Base-by-base conservation (phyloP, 1,284 basidiomycete species). In the Meripilus lineatus region DNA sequence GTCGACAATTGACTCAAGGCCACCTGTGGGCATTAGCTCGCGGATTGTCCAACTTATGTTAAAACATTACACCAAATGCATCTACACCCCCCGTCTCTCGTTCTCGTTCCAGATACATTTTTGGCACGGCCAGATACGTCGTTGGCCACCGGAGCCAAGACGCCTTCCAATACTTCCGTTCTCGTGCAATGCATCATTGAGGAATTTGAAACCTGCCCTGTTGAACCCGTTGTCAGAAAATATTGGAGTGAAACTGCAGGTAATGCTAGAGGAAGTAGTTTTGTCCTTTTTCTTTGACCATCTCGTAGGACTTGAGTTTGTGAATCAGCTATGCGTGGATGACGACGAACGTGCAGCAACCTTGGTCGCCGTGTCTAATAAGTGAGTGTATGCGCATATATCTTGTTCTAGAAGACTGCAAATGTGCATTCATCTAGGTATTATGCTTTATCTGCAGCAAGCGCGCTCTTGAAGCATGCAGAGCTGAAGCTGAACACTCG, bases 51-150 rank as follows among this genome's bases (percentile, higher is more conserved):
- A 46, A 89, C 89, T 15, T 96, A 92, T 54, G 81, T 90, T 46
- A 91, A 89, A 59, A 92, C 89, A 0, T 66, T 94, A 6, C 89
- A 94, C 51, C 89, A 94, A 55, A 77, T 95, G 69, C 78, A 84
- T 49, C 61, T 91, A 7, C 82, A 93, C 55, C 71, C 69, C 5
- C 92, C 93, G 0, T 71, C 66, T 10, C 66, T 83, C 13, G 70
- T 95, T 26, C 69, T 96, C 4, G 77, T 93, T 5, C 88, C 88
- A 0, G 87, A 91, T 55, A 89, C 84, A 0, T 87, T 84, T 52
- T 54, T 90, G 22, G 75, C 82, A 13, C 51, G 71, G 0, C 58
- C 70, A 18, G 79, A 83, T 52, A 60, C 63, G 11, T 65, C 69
- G 3, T 52, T 72, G 18, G 60, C 70, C 1, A 66, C 72, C n/a